Conservation (phyloP, 2,329 filamentous ascomycete genomes). For the Sphaerulina musiva region DNA sequence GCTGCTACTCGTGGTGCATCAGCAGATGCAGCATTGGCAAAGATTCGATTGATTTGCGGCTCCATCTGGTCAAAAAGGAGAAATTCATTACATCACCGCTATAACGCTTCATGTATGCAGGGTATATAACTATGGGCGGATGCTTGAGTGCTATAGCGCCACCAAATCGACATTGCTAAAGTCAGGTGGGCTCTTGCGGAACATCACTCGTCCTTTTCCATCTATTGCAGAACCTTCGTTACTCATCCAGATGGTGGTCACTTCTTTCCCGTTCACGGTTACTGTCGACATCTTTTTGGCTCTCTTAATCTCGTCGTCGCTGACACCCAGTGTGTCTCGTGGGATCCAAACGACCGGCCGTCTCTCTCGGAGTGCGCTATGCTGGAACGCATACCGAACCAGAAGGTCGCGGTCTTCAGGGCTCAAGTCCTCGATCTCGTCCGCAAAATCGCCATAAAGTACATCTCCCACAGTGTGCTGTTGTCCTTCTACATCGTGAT, state of each 20-base stretch:
- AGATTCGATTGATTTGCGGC: not conserved
- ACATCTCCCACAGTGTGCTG: slow-evolving; percentile 66
- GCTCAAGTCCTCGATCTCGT: slow-evolving; percentile 90
- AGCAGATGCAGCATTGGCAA: no score
- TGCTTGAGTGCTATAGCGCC: slow-evolving; percentile 49
- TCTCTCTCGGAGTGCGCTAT: slow-evolving; percentile 75
- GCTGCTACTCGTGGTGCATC: not conserved
- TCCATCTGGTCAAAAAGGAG: not conserved
- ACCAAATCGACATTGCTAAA: slow-evolving; percentile 81
- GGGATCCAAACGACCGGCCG: slow-evolving; percentile 92
- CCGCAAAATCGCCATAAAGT: slow-evolving; percentile 78
- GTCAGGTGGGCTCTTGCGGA: slow-evolving; percentile 31
- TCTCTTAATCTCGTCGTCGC: slow-evolving; percentile 79
- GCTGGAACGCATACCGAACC: slow-evolving; percentile 82
- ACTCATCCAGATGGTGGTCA: slow-evolving; percentile 70
- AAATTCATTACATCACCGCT: not conserved
- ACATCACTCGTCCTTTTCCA: slow-evolving; percentile 63
- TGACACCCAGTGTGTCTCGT: slow-evolving; percentile 79
- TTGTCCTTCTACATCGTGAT: slow-evolving; percentile 53
- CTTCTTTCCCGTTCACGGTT: slow-evolving; percentile 32
- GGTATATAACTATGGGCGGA: not conserved
- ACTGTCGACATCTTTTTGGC: slow-evolving; percentile 68
- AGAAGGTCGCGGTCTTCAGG: slow-evolving; percentile 81
- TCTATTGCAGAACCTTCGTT: slow-evolving; percentile 88
- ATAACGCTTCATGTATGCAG: not conserved